Evolutionary conservation across 1,284 basidiomycete genomes (phyloP), one percentile per base, ranked within the genome.

Genomic region (Sphagnurus paluster): DNA sequence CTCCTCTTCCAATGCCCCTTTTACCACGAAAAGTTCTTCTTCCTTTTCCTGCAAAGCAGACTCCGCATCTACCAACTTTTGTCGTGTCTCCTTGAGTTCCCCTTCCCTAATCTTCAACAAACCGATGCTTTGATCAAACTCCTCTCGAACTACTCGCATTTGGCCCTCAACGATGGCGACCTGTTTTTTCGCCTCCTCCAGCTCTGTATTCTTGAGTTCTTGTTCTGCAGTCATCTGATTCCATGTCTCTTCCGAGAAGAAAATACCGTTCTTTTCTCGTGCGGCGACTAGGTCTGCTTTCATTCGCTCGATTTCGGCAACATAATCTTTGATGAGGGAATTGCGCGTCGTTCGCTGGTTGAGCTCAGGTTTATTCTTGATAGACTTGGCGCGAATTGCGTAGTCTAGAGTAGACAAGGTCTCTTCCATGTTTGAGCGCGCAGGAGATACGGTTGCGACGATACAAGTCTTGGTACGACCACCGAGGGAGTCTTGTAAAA

Each of bases 401-500:
- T 99, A 99, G 67, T 99, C 95, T 35, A 99, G 86, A 0, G 97
- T 99, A 1, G 95, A 98, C 16, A 98, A 80, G 0, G 97, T 99
- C 68, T 99, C 97, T 67, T 99, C 97, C 70, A 97, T 80, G 64
- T 97, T 98, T 20, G 84, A 89, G 16, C 89, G 82, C 3, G 92
- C 90, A 1, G 95, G 94, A 7, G 91, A 94, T 56, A 97, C 81
- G 1, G 96, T 99, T 0, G 97, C 97, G 53, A 99, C 90, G 63
- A 99, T 96, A 62, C 93, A 98, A 0, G 97, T 99, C 72, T 98
- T 99, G 6, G 97, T 99, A 19, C 87, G 81, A 0, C 97, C 97
- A n/a, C 97, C 97, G 4, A 99, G 79, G 13, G 97, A 99, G 67
- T 99, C 97, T 86, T 99, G 96, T 5, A 99, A 77, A 2, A 99